A percentile compares a stretch with the other conserved stretches of the same genome.
These are phyloP conservation scores for Ambrosia trifida DNA, from an alignment of 129 eudicot genomes.

Conservation along the genomic window DNA sequence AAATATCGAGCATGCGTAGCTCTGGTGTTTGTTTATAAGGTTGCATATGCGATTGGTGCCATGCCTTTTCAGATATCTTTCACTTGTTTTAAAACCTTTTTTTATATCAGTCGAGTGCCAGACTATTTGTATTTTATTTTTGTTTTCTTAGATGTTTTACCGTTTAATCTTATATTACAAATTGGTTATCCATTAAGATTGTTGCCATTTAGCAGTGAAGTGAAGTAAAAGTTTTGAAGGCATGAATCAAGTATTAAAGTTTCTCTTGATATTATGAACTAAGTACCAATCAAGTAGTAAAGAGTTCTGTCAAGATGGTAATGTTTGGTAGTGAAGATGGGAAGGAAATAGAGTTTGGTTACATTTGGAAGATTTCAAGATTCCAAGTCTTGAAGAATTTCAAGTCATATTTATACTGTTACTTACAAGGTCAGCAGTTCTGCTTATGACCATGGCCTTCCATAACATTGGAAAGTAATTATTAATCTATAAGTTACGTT, in stretches of 20 bases:
- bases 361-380: slow-evolving; percentile 67
- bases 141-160: slow-evolving; percentile 9
- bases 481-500: neutral
- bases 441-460: slow-evolving; percentile 48
- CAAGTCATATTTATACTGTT: slow-evolving; percentile 65
- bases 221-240: slow-evolving; percentile 51
- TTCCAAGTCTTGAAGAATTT: slow-evolving; percentile 87
- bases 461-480: slow-evolving; percentile 22
- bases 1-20: neutral
- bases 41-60: neutral
- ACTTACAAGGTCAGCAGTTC: slow-evolving; percentile 68
- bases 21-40: neutral
- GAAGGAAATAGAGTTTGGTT: slow-evolving; percentile 64
- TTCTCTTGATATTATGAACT: slow-evolving; percentile 31
- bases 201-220: slow-evolving; percentile 74
- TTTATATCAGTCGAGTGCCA: neutral
- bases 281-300: slow-evolving; percentile 65
- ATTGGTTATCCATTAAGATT: slow-evolving; percentile 37
- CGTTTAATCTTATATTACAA: neutral
- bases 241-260: slow-evolving; percentile 27
- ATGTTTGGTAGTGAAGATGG: slow-evolving; percentile 74
- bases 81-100: neutral
- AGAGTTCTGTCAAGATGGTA: slow-evolving; percentile 84
- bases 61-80: neutral
- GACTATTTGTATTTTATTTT: neutral